phyloP scores from a whole-genome alignment of 768 basidiomycete genomes.

The Nevesoporus exiguus region DNA sequence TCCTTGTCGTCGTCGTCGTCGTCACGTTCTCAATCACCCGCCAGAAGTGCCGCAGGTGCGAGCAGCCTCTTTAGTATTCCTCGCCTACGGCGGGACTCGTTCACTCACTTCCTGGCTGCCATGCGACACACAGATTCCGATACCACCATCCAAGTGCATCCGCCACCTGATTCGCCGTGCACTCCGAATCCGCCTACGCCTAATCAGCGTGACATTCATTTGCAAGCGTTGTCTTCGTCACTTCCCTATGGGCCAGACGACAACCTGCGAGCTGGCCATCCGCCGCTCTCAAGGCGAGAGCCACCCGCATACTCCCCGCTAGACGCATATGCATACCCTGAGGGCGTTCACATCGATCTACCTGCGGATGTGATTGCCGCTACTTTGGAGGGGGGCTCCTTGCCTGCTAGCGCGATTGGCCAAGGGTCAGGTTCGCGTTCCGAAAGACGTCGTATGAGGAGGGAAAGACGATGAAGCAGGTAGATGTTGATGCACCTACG shows the following conservation, averaged over 20 bases:
- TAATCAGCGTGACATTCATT: constrained; percentile 74
- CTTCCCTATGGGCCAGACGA: constrained; percentile 15
- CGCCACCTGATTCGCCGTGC: constrained; percentile 75
- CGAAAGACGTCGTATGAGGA: constrained; percentile 59
- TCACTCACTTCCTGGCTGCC: constrained; percentile 61
- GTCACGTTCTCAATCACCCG: constrained; percentile 60
- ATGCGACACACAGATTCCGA: constrained; percentile 65
- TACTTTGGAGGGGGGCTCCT: constrained; percentile 70
- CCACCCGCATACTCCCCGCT: constrained; percentile 89
- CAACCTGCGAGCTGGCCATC: constrained; percentile 28
- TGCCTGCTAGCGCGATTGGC: constrained; percentile 59
- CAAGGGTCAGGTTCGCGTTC: constrained; percentile 45
- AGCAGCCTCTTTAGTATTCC: constrained; percentile 74
- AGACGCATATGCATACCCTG: constrained; percentile 78
- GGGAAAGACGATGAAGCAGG: constrained; percentile 35
- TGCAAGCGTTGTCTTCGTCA: constrained; percentile 50
- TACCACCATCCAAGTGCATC: constrained; percentile 66
- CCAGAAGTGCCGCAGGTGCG: constrained; percentile 66
- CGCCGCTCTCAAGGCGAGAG: constrained; percentile 51
- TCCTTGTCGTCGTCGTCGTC: constrained; percentile 28
- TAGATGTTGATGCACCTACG: background rate
- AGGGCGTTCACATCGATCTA: constrained; percentile 90
- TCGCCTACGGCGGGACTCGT: constrained; percentile 60
- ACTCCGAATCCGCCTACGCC: constrained; percentile 85
- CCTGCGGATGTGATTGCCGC: constrained; percentile 91